phyloP scores from a whole-genome alignment of 2,329 filamentous ascomycete species.

The Ceratocystis alfenasii region DNA sequence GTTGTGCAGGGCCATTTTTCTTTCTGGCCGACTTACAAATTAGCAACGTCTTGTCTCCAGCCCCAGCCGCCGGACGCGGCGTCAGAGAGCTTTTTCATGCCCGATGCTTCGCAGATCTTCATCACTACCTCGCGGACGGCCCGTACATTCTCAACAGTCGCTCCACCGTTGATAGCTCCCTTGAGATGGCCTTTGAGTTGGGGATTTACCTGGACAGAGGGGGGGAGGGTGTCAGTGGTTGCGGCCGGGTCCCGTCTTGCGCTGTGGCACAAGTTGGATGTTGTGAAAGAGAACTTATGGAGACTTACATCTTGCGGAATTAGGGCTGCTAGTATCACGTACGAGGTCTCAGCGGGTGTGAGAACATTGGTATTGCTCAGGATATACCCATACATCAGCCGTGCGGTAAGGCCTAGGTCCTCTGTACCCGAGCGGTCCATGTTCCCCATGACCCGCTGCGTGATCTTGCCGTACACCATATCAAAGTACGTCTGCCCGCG shows the following conservation, averaged over 20 bases:
- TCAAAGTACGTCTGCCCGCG: slow-evolving; percentile 39
- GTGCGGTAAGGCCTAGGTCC: slow-evolving; percentile 38
- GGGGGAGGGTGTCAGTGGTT: slow-evolving; percentile 2
- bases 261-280: slow-evolving; percentile 9
- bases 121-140: slow-evolving; percentile 38
- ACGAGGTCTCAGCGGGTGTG: slow-evolving; percentile 38
- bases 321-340: slow-evolving; percentile 39
- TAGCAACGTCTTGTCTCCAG: slow-evolving; percentile 36
- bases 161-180: slow-evolving; percentile 40
- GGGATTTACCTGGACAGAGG: slow-evolving; percentile 35
- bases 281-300: neutral
- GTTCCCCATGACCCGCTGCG: slow-evolving; percentile 36
- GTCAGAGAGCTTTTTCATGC: slow-evolving; percentile 34
- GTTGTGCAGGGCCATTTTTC: neutral
- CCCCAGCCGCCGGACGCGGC: slow-evolving; percentile 33
- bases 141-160: slow-evolving; percentile 37
- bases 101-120: slow-evolving; percentile 36
- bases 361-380: slow-evolving; percentile 38
- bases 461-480: slow-evolving; percentile 39
- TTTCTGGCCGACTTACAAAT: slow-evolving; percentile 27
- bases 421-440: slow-evolving; percentile 40
- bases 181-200: slow-evolving; percentile 43
- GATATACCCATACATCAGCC: slow-evolving; percentile 39
- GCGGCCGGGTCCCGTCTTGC: no score
- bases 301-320: slow-evolving; percentile 40